Evolutionary conservation across 495 filamentous ascomycete species (phyloP), one percentile per base, ranked within the genome.

Genomic region (Hypoxylon fuscum): DNA sequence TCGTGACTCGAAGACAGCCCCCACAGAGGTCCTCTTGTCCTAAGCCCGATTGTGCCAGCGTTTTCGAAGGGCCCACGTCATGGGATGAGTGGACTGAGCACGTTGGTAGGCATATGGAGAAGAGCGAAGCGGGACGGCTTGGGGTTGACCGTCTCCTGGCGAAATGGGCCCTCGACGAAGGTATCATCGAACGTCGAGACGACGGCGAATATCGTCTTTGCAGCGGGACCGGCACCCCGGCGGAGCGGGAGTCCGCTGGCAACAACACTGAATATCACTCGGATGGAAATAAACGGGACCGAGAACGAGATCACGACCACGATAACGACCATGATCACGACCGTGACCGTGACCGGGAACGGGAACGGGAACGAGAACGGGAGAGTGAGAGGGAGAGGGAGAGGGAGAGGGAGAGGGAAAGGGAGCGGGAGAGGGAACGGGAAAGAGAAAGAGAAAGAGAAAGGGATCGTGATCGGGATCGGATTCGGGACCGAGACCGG

Each of bases 41-140:
- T 3, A 82, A 82, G 58, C 79, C 83, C 4, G 91, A 90, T 66
- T 97, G 93, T 67, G 68, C 74, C 1, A 77, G 80, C 49, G 64
- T 76, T 7, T 98, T 97, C 68, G 79, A 84, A 20, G 91, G 91
- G 2, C 66, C 76, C n/a, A 82, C 79, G 0, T 89, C 85, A 27
- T 97, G 93, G 93, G 91, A 96, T 45, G 83, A 88, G 41, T 88
- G 93, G 70, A 91, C 96, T 66, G 94, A 98, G 71, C 94, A 98
- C 72, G 90, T 98, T 2, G 94, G 93, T 0, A 81, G 88, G 25
- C 95, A 97, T 71, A 89, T 93, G 78, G 92, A 96, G 71, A 82
- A 83, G 61, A 77, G 78, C 8, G 85, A 86, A 62, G 82, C 81
- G 27, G 59, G 66, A 25, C 66, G 76, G 10, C 69, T 85, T 49